Percentiles rank a stretch among this genome's conserved stretches.
Conservation (phyloP, 495 filamentous ascomycete genomes). For the Penicillium fimorum region DNA sequence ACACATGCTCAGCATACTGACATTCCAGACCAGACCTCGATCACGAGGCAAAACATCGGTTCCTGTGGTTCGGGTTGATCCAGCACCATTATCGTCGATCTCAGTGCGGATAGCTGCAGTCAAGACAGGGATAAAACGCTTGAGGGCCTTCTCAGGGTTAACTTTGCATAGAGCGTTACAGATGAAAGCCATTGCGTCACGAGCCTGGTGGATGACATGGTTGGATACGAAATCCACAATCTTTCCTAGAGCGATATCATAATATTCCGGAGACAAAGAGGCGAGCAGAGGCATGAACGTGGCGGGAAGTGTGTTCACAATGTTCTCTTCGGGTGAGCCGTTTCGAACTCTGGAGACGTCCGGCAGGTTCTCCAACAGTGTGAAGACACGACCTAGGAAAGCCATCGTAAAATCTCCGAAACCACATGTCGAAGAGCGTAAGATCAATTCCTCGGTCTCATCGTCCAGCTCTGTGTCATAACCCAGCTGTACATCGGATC, state of each 20-base stretch:
- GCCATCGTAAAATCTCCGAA: conserved; percentile 89
- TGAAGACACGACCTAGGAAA: conserved; percentile 92
- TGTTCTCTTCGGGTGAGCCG: conserved; percentile 92
- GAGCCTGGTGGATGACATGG: conserved; percentile 95
- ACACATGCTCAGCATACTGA: conserved; percentile 97
- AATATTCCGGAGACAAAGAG: conserved; percentile 88
- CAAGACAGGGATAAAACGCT: conserved; percentile 83
- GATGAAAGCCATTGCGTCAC: conserved; percentile 98
- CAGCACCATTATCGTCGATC: conserved; percentile 96
- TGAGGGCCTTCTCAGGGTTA: conserved; percentile 87
- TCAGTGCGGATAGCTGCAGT: conserved; percentile 90
- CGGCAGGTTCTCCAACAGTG: conserved; percentile 89
- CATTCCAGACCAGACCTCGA: conserved; percentile 90
- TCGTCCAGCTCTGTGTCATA: conserved; percentile 81
- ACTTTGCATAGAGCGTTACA: conserved; percentile 95
- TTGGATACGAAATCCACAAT: conserved; percentile 88
- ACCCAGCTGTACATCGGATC: conserved; percentile 76
- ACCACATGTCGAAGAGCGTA: conserved; percentile 93
- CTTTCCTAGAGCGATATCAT: conserved; percentile 87
- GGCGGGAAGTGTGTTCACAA: conserved; percentile 92
- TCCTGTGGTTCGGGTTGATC: conserved; percentile 88
- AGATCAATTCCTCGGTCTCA: conserved; percentile 81
- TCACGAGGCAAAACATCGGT: conserved; percentile 92
- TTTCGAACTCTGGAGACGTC: conserved; percentile 83
- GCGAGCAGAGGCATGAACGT: conserved; percentile 89